Conservation (phyloP, 1,284 basidiomycete genomes). For the Pyrrhoderma lamaoense region DNA sequence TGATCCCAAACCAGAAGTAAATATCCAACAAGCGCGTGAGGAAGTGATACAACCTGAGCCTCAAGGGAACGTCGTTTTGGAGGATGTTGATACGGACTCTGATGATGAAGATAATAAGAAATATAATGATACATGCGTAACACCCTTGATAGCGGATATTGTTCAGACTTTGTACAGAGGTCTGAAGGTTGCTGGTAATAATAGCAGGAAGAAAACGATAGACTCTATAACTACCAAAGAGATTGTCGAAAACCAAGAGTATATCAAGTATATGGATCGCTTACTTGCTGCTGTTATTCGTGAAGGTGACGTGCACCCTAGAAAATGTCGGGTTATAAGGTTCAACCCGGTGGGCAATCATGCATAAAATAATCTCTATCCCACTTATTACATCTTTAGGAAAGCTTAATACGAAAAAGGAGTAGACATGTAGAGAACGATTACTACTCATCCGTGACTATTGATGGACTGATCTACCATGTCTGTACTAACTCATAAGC, state of each 20-base stretch:
- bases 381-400: too few species aligned
- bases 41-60: neutral
- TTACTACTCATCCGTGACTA: neutral
- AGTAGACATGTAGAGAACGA: neutral
- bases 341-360: too few species aligned
- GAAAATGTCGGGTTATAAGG: too few species aligned
- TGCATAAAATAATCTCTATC: too few species aligned
- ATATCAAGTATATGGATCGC: conserved; percentile 8
- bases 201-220: conserved; percentile 20
- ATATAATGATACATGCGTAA: conserved; percentile 42
- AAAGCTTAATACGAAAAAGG: neutral
- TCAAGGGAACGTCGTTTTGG: neutral
- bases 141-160: conserved; percentile 45
- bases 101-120: neutral
- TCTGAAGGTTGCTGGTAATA: conserved; percentile 44
- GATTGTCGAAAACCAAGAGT: conserved; percentile 10
- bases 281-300: conserved; percentile 10
- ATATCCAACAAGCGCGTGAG: neutral
- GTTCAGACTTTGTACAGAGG: conserved; percentile 46
- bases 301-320: too few species aligned
- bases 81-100: neutral
- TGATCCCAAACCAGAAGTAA: too few species aligned
- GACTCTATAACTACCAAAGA: conserved; percentile 17
- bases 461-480: neutral
- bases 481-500: too few species aligned